Evolutionary conservation across 2,329 filamentous ascomycete species (phyloP).

Genomic region (Metarhizium sp.): DNA sequence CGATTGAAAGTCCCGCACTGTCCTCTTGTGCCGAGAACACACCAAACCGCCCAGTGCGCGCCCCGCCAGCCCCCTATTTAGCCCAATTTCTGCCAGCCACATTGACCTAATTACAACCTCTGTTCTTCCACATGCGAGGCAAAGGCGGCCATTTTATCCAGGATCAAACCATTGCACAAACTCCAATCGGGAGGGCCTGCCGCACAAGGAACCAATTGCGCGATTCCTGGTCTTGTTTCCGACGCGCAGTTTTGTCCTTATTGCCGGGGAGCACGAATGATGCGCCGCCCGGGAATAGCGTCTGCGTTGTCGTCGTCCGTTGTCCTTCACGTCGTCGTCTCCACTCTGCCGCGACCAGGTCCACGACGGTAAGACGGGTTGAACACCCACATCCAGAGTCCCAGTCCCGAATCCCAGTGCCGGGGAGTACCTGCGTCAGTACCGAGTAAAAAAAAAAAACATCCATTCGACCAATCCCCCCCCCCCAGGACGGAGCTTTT

Average conservation of each 20-base stretch:
- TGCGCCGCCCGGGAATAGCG: background rate
- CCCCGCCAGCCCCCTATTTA: background rate
- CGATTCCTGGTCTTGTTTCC: background rate
- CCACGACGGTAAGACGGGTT: background rate
- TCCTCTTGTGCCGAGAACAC: background rate
- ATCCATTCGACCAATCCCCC: no score
- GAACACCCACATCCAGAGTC: background rate
- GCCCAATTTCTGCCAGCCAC: conserved; percentile 3
- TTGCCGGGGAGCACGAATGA: background rate
- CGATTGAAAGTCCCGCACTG: background rate
- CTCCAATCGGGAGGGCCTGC: background rate
- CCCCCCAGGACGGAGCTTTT: background rate
- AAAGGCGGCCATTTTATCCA: background rate
- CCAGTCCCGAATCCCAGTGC: background rate
- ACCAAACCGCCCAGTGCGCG: background rate
- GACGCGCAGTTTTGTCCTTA: background rate
- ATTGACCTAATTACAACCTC: conserved; percentile 5
- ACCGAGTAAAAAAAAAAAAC: background rate
- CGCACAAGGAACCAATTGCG: background rate
- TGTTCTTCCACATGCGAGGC: background rate
- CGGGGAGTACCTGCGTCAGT: background rate
- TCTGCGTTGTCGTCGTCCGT: conserved; percentile 3
- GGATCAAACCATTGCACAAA: background rate
- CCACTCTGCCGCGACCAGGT: background rate
- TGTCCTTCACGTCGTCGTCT: conserved; percentile 4